Evolutionary conservation across 192 early-diverging fungal species (phyloP).

Genomic region (Backusella tuberculispora): DNA sequence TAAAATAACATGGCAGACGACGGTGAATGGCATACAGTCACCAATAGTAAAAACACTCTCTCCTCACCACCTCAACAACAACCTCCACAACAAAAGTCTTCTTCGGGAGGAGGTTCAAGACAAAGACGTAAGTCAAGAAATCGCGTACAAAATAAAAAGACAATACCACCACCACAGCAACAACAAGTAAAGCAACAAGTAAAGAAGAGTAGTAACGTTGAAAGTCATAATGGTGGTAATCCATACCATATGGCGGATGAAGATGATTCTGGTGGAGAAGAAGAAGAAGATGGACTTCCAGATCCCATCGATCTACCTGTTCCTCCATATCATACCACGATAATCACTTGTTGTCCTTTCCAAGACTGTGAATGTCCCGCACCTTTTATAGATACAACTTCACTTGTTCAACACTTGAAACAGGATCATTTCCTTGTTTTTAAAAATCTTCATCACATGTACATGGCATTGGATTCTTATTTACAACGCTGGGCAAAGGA

Average conservation of each 20-base stretch:
- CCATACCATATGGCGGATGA: slow-evolving; percentile 26
- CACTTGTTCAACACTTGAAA: slow-evolving; percentile 68
- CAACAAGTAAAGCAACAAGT: background rate
- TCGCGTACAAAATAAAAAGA: background rate
- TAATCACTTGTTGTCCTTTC: slow-evolving; percentile 73
- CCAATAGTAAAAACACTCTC: background rate
- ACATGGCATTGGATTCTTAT: slow-evolving; percentile 77
- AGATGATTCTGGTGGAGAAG: slow-evolving; percentile 28
- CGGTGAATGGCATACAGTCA: slow-evolving; percentile 40
- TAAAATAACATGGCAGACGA: slow-evolving; percentile 17
- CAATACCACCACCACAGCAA: background rate
- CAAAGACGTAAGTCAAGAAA: slow-evolving; percentile 5
- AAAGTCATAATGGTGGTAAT: background rate
- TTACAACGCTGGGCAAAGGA: slow-evolving; percentile 71
- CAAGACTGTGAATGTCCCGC: slow-evolving; percentile 52
- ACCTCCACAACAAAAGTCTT: background rate
- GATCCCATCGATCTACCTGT: slow-evolving; percentile 44
- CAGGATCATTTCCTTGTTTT: slow-evolving; percentile 66
- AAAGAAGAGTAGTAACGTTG: background rate
- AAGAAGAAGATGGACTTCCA: slow-evolving; percentile 29
- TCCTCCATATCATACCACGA: slow-evolving; percentile 52
- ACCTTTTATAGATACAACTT: slow-evolving; percentile 63
- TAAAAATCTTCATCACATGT: slow-evolving; percentile 77
- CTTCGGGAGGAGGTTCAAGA: background rate
- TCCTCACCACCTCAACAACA: background rate